Conservation (phyloP, 768 basidiomycete species). For the Suillus hirtellus region DNA sequence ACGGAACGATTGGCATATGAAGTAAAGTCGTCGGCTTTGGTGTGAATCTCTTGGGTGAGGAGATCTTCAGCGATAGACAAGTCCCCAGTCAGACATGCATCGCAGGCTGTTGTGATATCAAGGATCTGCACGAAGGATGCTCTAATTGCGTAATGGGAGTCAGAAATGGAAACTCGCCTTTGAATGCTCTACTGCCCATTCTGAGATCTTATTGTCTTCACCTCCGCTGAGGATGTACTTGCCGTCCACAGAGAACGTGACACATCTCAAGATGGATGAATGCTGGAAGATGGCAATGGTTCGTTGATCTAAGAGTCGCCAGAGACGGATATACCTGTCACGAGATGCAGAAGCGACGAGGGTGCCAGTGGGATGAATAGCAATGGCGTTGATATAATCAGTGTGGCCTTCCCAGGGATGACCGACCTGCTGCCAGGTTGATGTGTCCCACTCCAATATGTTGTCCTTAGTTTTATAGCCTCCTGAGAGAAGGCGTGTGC, state of each 20-base stretch:
- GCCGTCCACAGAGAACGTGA: not conserved
- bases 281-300: not conserved
- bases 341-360: too few relatives aligned
- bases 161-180: not conserved
- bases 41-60: not conserved
- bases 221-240: not conserved
- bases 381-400: too few relatives aligned
- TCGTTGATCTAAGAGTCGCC: not conserved
- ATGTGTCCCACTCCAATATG: too few relatives aligned
- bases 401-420: too few relatives aligned
- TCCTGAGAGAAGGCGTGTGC: too few relatives aligned
- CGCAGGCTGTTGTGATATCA: not conserved
- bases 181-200: not conserved
- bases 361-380: too few relatives aligned
- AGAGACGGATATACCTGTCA: not conserved
- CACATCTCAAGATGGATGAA: accelerated
- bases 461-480: too few relatives aligned
- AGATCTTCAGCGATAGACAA: not conserved
- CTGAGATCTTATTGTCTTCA: not conserved
- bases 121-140: not conserved
- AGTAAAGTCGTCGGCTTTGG: not conserved
- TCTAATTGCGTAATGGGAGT: not conserved
- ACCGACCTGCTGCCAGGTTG: too few relatives aligned
- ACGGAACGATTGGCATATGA: not conserved
- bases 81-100: not conserved